Base-by-base conservation (phyloP, 2,329 filamentous ascomycete genomes). In the Thelonectria blattea region DNA sequence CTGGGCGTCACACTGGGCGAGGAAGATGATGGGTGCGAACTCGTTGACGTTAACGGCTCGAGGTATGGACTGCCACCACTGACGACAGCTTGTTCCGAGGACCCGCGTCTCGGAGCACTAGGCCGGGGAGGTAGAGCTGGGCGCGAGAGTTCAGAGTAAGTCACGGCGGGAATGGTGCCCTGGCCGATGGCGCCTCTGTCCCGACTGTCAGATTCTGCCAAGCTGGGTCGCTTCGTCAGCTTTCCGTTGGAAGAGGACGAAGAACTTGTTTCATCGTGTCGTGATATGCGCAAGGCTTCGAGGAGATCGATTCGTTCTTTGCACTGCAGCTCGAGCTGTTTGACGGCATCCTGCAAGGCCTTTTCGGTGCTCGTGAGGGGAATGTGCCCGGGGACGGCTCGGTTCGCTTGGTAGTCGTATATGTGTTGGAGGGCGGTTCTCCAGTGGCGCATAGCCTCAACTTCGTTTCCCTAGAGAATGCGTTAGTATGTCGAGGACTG, bases 261-360 rank as follows among this genome's bases (percentile, higher is more conserved):
- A 52, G 65, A 27, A n/a, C 57, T 52, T 45, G 58, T 47, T 42
- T 69, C 63, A 63, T 72, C 83, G 61, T 81, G 75, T 58, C 86
- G 80, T n/a, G 86, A 88, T 65, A 90, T 81, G 62, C 88, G 86
- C 58, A 98, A 79, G 7, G 93, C 90, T 72, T 95, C 90, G 7
- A 98, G 83, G 34, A 98, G 81, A 73, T 97, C 92, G 52, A 97
- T 92, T 50, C 93, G 86, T 77, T 98, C 94, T 75, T 95, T 94
- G 76, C 93, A 97, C 77, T 97, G 94, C 64, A 93, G 75, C 73
- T 98, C 93, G 72, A 98, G 85, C 70, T 93, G 85, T 60, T 87
- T 86, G 61, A 98, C 78, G 50, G 93, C 96, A 57, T 95, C 91
- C 56, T 91, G 85, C 58, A 98, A 78, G 3, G 92, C 89, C 70